phyloP scores from a whole-genome alignment of 768 basidiomycete species.

The Mycena filopes region DNA sequence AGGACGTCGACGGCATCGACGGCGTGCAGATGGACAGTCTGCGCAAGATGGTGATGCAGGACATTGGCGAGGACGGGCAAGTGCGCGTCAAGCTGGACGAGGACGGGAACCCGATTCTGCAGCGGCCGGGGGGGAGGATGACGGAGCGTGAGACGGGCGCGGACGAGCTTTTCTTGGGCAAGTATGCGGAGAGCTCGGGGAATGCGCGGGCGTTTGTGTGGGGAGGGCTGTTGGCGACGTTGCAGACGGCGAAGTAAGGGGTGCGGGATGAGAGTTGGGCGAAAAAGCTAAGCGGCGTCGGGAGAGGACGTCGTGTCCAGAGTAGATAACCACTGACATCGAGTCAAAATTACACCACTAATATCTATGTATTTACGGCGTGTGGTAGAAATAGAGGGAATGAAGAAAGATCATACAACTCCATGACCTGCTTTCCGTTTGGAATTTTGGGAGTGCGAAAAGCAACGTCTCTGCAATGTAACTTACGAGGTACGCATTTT shows the following conservation, averaged over 20 bases:
- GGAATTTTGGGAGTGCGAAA: too few species aligned
- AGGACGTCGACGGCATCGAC: not conserved
- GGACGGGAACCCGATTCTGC: not conserved
- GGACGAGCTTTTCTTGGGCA: conserved; percentile 83
- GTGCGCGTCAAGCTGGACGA: not conserved
- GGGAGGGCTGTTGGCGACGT: conserved; percentile 60
- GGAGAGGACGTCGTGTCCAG: not conserved
- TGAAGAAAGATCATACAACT: too few species aligned
- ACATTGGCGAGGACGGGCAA: not conserved
- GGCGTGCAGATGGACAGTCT: not conserved
- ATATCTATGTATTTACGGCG: conserved; percentile 1
- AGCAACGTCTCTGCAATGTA: too few species aligned
- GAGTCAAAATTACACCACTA: conserved; percentile 24
- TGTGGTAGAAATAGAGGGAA: too few species aligned
- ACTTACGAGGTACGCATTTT: too few species aligned
- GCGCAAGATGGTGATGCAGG: not conserved
- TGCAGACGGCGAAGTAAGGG: conserved; percentile 21
- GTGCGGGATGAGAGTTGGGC: not conserved
- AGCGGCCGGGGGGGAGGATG: conserved; percentile 28
- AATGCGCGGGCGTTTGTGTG: conserved; percentile 85
- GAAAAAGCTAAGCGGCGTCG: not conserved
- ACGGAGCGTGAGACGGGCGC: conserved; percentile 24
- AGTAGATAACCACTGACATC: not conserved
- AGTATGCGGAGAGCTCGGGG: conserved; percentile 81
- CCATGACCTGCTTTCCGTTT: too few species aligned